Evolutionary conservation across 306 rosid genomes (phyloP), one percentile per base, ranked within the genome.

Genomic region (Pterocarpus santalinus): DNA sequence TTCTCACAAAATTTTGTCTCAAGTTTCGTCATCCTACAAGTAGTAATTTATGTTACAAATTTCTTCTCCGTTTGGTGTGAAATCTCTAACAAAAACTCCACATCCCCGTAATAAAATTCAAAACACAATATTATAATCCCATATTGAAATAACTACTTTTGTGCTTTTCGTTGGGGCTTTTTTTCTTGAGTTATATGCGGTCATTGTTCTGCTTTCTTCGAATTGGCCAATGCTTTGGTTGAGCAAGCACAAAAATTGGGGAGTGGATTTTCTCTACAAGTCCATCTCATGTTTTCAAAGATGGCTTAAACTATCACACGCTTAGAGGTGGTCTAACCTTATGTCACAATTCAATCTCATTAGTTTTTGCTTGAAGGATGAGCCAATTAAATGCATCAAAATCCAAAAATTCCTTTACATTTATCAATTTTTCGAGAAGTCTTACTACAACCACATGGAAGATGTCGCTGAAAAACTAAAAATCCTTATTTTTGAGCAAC

Each of bases 81-180:
- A n/a, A n/a, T n/a, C n/a, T n/a, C n/a, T n/a, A n/a, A n/a, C n/a
- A n/a, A n/a, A n/a, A n/a, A n/a, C n/a, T n/a, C n/a, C n/a, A n/a
- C n/a, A n/a, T n/a, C n/a, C n/a, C n/a, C n/a, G n/a, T n/a, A n/a
- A n/a, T n/a, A n/a, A n/a, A n/a, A n/a, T n/a, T n/a, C n/a, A n/a
- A n/a, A n/a, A n/a, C n/a, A n/a, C n/a, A n/a, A n/a, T n/a, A n/a
- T n/a, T n/a, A n/a, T n/a, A n/a, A n/a, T n/a, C n/a, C n/a, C n/a
- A n/a, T n/a, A n/a, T n/a, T n/a, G n/a, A n/a, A n/a, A n/a, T n/a
- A n/a, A n/a, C n/a, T 39, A 71, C 85, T 8, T 32, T 53, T 6
- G 13, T 69, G 12, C 76, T 89, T 82, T 60, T 86, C 8, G 1
- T 0, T 7, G 90, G 79, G 38, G 90, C 89, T 16, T 7, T 90